A percentile compares a stretch with the other conserved stretches of the same genome.
phyloP scores from a whole-genome alignment of 805 yeast species.

The Yarrowia keelungensis region DNA sequence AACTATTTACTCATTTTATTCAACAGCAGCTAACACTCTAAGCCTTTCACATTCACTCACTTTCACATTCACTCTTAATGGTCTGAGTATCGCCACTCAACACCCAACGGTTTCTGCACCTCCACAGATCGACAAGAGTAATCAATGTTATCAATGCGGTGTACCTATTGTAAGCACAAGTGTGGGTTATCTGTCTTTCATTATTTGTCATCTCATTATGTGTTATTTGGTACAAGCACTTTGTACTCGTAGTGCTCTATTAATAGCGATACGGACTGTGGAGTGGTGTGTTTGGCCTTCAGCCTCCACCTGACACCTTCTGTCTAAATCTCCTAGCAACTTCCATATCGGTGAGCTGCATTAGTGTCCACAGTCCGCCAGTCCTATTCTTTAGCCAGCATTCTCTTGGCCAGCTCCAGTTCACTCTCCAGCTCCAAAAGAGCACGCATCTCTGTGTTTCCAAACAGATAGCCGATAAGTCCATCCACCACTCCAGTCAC shows the following conservation, averaged over 20 bases:
- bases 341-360: background rate
- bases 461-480: constrained; percentile 77
- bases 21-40: too few species aligned
- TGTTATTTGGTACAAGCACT: too few species aligned
- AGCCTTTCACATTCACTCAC: background rate
- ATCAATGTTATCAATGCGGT: too few species aligned
- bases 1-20: too few species aligned
- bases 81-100: constrained; percentile 10
- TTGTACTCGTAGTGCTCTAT: too few species aligned
- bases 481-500: constrained; percentile 78
- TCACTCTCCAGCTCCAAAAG: constrained; percentile 76
- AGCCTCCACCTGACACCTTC: too few species aligned
- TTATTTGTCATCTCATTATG: too few species aligned
- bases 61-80: background rate
- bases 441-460: constrained; percentile 79
- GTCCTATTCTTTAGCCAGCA: constrained; percentile 18
- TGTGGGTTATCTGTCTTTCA: too few species aligned
- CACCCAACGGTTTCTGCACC: constrained; percentile 3
- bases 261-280: background rate
- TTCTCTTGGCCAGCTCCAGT: constrained; percentile 53
- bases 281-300: background rate
- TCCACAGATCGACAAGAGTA: too few species aligned
- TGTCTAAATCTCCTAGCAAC: background rate
- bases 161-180: too few species aligned
- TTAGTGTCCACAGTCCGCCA: constrained; percentile 1